Base-by-base conservation (phyloP, 805 yeast species). In the Metschnikowia rubicola region DNA sequence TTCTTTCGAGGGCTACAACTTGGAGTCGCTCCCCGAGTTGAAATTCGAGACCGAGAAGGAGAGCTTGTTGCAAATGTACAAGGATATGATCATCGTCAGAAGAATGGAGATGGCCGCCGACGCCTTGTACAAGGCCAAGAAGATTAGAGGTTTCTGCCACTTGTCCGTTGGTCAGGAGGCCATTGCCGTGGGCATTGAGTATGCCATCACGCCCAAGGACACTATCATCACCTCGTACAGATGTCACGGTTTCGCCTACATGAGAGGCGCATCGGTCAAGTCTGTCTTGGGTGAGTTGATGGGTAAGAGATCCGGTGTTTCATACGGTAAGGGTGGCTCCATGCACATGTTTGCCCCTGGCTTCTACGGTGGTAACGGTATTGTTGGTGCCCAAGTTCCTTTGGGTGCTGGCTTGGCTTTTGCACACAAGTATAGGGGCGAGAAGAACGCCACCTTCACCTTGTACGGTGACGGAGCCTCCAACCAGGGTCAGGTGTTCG, bases 71-170 rank as follows among this genome's bases (percentile, higher is more conserved):
- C 83, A 90, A 65, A 89, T 94, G 97, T 94, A 91, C 82, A 87
- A 89, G 75, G 96, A 92, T 67, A 91, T 94, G 98, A 82, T 86
- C 58, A 73, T 85, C 57, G 83, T 92, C 67, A 84, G 96, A 80
- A 87, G 99, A 74, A 84, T 94, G 94, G 99, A 94, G 77, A 92
- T 94, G 96, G 96, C 97, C 36, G 83, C 98, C 52, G 99, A 94
- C 68, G 98, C 97, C 30, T 77, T 94, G 56, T 94, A 94, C 79
- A 94, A 94, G 78, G 96, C 98, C 63, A 94, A 94, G 79, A 90
- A 92, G 76, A 91, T 94, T 65, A 83, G 98, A 78, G 99, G 99
- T 61, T 94, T 94, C 84, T 94, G 99, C 75, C 99, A 94, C 73
- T 81, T 94, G 76, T 88, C 97, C 11, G 90, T 88, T 54, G 99